Evolutionary conservation across 176 grass and related monocot species (phyloP).

Genomic region (Cocos nucifera): DNA sequence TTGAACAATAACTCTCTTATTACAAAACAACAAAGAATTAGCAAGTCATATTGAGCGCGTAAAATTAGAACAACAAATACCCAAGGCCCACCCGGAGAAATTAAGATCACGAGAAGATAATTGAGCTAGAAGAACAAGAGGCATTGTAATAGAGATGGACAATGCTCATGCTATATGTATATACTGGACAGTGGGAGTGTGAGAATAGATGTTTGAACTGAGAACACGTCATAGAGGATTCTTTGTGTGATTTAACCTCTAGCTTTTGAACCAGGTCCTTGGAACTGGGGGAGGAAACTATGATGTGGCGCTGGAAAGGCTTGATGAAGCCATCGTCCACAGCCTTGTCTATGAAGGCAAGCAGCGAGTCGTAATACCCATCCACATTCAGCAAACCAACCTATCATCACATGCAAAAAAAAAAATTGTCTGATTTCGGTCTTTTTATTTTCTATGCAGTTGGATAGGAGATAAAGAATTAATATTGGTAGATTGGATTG

Average conservation of each 20-base stretch:
- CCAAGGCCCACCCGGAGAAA: no score
- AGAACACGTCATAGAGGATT: no score
- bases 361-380: slow-evolving; percentile 83
- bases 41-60: no score
- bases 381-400: slow-evolving; percentile 94
- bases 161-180: no score
- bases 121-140: no score
- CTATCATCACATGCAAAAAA: slow-evolving; percentile 13
- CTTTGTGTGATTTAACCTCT: slow-evolving; percentile 32
- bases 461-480: no score
- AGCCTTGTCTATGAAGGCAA: slow-evolving; percentile 93
- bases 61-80: no score
- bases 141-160: no score
- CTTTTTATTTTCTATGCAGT: neutral
- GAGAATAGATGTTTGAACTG: neutral
- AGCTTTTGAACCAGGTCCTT: slow-evolving; percentile 72
- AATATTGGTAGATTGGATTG: neutral
- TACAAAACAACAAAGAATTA: no score
- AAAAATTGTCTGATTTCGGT: no score
- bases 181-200: neutral
- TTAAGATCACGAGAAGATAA: no score
- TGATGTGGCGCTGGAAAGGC: slow-evolving; percentile 71
- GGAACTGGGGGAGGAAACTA: slow-evolving; percentile 63
- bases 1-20: no score
- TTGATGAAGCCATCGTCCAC: slow-evolving; percentile 94